Conservation (phyloP, 2,329 filamentous ascomycete species). For the Colletotrichum tamarilloi region DNA sequence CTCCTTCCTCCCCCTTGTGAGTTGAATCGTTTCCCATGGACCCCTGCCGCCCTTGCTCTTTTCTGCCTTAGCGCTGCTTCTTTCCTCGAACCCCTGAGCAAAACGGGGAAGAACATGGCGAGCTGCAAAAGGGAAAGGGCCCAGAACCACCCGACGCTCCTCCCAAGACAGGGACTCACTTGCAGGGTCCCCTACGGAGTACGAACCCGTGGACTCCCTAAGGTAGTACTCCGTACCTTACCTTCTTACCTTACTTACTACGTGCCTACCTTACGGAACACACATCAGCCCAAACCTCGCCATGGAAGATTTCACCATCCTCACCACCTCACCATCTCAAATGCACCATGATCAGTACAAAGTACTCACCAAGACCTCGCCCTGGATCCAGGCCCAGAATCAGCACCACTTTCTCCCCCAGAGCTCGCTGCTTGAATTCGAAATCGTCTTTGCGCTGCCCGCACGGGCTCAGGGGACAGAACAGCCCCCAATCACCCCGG, state of each 20-base stretch:
- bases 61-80: conserved; percentile 15
- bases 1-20: conserved; percentile 6
- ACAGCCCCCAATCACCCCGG: too few species aligned
- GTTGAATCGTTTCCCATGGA: neutral
- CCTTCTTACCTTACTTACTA: too few species aligned
- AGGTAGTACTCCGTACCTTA: too few species aligned
- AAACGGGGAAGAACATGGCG: conserved; percentile 33
- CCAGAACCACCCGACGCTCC: conserved; percentile 26
- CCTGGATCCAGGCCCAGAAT: neutral
- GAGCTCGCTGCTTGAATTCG: neutral
- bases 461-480: neutral
- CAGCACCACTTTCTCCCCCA: neutral
- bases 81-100: conserved; percentile 22
- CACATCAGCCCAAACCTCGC: neutral
- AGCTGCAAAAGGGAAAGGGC: conserved; percentile 22
- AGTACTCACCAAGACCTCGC: neutral
- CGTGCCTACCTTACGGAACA: too few species aligned
- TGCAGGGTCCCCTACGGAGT: conserved; percentile 13
- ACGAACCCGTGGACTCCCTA: neutral
- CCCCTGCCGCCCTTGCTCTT: conserved; percentile 26
- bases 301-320: neutral
- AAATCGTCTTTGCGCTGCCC: neutral
- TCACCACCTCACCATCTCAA: neutral
- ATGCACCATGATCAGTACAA: neutral
- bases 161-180: neutral